These are phyloP conservation scores for Cladophialophora yegresii DNA, from an alignment of 2,329 filamentous ascomycete genomes.

Conservation along the genomic window DNA sequence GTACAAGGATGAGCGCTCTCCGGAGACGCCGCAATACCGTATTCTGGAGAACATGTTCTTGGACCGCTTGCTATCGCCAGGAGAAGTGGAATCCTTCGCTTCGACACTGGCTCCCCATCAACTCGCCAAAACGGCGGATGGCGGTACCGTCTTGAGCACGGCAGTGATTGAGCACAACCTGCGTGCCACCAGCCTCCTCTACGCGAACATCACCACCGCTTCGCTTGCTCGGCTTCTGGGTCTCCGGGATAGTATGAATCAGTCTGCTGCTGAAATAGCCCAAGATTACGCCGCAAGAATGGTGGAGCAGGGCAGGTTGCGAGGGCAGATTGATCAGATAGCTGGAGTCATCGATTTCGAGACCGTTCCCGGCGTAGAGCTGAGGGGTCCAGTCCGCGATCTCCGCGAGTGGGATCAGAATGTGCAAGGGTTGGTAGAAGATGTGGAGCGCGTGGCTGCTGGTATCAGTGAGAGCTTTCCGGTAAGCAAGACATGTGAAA, in stretches of 20 bases:
- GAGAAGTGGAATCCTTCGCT: conserved; percentile 86
- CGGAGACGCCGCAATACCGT: conserved; percentile 72
- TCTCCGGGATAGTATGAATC: conserved; percentile 56
- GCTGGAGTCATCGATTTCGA: conserved; percentile 87
- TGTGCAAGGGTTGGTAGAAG: conserved; percentile 81
- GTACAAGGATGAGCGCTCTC: conserved; percentile 88
- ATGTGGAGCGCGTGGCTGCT: conserved; percentile 83
- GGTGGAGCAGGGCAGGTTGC: conserved; percentile 89
- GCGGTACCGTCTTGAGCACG: conserved; percentile 86
- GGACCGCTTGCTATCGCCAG: conserved; percentile 75
- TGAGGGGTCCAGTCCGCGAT: conserved; percentile 66
- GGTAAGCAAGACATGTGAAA: conserved; percentile 48
- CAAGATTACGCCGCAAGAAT: conserved; percentile 91
- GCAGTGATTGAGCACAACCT: conserved; percentile 97
- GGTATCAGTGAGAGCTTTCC: conserved; percentile 80
- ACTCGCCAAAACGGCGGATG: conserved; percentile 84
- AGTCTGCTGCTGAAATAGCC: conserved; percentile 66
- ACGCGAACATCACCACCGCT: conserved; percentile 74
- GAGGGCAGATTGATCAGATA: conserved; percentile 92
- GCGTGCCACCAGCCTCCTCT: conserved; percentile 77
- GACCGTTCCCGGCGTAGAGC: conserved; percentile 66
- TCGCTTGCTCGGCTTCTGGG: conserved; percentile 76
- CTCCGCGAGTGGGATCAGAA: conserved; percentile 86
- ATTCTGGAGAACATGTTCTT: conserved; percentile 98
- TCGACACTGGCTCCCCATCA: conserved; percentile 81